Conservation (phyloP, 805 yeast genomes). For the Saturnispora dispora region DNA sequence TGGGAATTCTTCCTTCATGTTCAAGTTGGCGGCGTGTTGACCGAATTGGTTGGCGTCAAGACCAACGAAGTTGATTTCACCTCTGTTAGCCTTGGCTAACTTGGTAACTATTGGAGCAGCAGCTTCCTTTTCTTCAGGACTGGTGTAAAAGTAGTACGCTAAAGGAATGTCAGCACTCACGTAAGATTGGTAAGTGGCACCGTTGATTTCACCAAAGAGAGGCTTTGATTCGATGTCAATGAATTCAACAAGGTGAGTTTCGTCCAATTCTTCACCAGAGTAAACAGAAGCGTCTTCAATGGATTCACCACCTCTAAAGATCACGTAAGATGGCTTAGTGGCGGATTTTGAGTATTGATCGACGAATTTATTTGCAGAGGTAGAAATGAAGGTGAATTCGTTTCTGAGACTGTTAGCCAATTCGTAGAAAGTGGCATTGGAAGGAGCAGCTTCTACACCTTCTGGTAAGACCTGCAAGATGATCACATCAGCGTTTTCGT, state of each 20-base stretch:
- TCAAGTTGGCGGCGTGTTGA: conserved; percentile 77
- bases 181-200: conserved; percentile 67
- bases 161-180: conserved; percentile 67
- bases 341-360: conserved; percentile 28
- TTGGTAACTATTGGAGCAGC: conserved; percentile 44
- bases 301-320: conserved; percentile 39
- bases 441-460: conserved; percentile 22
- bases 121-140: conserved; percentile 54
- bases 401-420: conserved; percentile 62
- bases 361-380: conserved; percentile 29
- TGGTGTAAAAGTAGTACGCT: conserved; percentile 78
- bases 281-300: conserved; percentile 42
- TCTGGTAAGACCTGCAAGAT: conserved; percentile 43
- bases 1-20: conserved; percentile 81
- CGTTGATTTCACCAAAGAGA: conserved; percentile 77
- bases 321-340: conserved; percentile 33
- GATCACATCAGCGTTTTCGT: conserved; percentile 38
- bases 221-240: conserved; percentile 64
- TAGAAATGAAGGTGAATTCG: conserved; percentile 49
- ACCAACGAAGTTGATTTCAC: conserved; percentile 79
- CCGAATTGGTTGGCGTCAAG: conserved; percentile 75
- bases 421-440: conserved; percentile 49
- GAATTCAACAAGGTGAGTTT: conserved; percentile 37
- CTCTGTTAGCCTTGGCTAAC: conserved; percentile 68
- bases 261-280: conserved; percentile 29